Conservation (phyloP, 2,329 filamentous ascomycete genomes). For the Byssothecium circinans region DNA sequence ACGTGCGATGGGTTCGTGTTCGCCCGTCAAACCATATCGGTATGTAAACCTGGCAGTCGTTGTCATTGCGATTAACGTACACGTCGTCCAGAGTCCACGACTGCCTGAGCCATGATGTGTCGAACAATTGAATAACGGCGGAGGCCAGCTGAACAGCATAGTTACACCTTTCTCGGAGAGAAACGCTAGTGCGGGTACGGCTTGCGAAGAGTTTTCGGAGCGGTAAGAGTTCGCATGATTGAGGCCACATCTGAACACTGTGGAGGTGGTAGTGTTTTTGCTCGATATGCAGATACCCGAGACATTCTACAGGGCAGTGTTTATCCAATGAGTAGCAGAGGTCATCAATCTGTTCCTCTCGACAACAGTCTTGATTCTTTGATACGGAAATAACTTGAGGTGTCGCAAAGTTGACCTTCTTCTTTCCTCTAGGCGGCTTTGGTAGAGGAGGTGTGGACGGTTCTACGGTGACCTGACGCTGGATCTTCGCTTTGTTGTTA, state of each 20-base stretch:
- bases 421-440: not conserved
- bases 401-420: slow-evolving; percentile 1
- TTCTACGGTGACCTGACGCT: slow-evolving; percentile 2
- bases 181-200: not conserved
- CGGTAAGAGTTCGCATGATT: not conserved
- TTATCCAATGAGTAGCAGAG: not conserved
- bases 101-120: slow-evolving; percentile 6
- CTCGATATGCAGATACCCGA: slow-evolving; percentile 3
- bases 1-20: not conserved
- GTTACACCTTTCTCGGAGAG: slow-evolving; percentile 1
- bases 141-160: slow-evolving; percentile 5
- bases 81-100: slow-evolving; percentile 7
- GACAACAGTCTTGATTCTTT: not conserved
- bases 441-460: not conserved
- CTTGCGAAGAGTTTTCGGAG: not conserved
- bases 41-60: not conserved
- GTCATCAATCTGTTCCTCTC: not conserved
- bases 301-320: not conserved
- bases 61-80: not conserved
- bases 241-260: slow-evolving; percentile 1
- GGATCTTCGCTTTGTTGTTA: not conserved
- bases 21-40: not conserved
- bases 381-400: not conserved
- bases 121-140: slow-evolving; percentile 7
- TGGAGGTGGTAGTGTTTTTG: slow-evolving; percentile 7